phyloP scores from a whole-genome alignment of 306 rosid genomes.

The Quercus robur region DNA sequence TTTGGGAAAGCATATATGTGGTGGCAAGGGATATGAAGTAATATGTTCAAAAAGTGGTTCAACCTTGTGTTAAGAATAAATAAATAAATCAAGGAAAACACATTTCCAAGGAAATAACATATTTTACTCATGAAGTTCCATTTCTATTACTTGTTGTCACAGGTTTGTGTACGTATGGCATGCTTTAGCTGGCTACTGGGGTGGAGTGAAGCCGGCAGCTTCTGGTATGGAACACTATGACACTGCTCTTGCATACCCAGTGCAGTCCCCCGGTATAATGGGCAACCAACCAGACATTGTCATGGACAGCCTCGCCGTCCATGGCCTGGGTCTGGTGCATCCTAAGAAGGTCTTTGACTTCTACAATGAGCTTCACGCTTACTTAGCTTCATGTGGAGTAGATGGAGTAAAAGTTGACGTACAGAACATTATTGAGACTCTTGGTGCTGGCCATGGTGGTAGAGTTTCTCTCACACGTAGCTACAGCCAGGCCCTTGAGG shows the following conservation, averaged over 20 bases:
- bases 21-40: too few relatives aligned
- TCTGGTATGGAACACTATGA: conserved; percentile 92
- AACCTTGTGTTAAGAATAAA: too few relatives aligned
- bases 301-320: conserved; percentile 85
- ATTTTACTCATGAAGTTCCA: neutral
- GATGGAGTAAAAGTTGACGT: conserved; percentile 99
- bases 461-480: conserved; percentile 87
- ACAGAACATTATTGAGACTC: conserved; percentile 92
- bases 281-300: conserved; percentile 96
- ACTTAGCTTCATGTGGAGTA: conserved; percentile 90
- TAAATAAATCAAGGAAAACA: neutral
- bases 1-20: too few relatives aligned
- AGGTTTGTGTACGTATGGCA: conserved; percentile 94
- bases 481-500: conserved; percentile 84
- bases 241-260: conserved; percentile 79
- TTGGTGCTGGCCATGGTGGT: conserved; percentile 93
- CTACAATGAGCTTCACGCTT: conserved; percentile 92
- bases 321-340: conserved; percentile 90
- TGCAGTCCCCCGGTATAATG: conserved; percentile 73
- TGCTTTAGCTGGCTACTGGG: conserved; percentile 98
- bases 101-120: neutral
- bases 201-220: conserved; percentile 94
- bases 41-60: too few relatives aligned
- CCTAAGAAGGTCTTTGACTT: conserved; percentile 86
- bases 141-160: conserved; percentile 19